phyloP scores from a whole-genome alignment of 1,139 yeast genomes.

The Taiozyma sp. region DNA sequence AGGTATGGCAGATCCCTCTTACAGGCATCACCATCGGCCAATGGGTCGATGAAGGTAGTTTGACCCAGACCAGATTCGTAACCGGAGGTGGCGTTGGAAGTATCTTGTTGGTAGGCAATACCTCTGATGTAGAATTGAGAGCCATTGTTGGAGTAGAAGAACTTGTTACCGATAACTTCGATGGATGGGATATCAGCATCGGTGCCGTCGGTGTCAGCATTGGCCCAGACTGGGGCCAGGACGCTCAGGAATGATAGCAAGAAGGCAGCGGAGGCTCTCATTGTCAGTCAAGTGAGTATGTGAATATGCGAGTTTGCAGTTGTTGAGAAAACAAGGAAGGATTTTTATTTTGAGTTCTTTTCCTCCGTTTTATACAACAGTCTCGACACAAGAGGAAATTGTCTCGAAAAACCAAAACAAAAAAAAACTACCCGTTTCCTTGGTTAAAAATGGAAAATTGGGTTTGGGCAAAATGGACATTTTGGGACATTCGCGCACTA shows the following conservation, averaged over 20 bases:
- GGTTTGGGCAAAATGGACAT: background rate
- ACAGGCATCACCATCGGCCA: constrained; percentile 43
- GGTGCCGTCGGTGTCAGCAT: constrained; percentile 29
- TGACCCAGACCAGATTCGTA: constrained; percentile 10
- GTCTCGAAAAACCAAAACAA: background rate
- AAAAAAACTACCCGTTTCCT: background rate
- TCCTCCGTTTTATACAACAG: background rate
- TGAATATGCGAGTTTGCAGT: background rate
- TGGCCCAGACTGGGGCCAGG: constrained; percentile 26
- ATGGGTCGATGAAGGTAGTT: constrained; percentile 43
- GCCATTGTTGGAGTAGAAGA: constrained; percentile 74
- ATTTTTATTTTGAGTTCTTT: background rate
- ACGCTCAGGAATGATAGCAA: background rate
- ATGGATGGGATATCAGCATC: constrained; percentile 41
- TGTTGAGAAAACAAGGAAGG: background rate
- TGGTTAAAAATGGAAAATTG: background rate
- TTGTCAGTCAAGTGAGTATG: background rate
- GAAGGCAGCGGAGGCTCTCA: constrained; percentile 1
- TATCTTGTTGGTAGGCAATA: constrained; percentile 72
- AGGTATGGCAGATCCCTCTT: constrained; percentile 51
- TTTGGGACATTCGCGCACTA: background rate
- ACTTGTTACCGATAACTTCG: constrained; percentile 62
- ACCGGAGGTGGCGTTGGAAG: constrained; percentile 36
- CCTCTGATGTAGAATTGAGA: constrained; percentile 80
- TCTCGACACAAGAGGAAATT: background rate